Evolutionary conservation across 192 early-diverging fungal genomes (phyloP), one percentile per base, ranked within the genome.

Genomic region (Coemansia sp.): DNA sequence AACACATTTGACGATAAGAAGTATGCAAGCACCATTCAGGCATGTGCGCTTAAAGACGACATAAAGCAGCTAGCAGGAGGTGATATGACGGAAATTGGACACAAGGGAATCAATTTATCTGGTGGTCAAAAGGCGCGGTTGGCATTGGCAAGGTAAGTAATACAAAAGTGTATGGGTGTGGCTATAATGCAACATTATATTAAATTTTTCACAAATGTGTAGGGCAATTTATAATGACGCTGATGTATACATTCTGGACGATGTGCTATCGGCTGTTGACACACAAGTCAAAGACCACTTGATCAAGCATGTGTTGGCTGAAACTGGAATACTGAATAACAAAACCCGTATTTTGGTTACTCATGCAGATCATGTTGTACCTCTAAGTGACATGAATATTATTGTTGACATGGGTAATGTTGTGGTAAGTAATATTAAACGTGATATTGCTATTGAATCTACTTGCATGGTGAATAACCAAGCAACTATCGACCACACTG

Each of bases 261-360:
- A 96, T 54, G 92, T 92, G 4, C 75, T 98, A 49, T 86, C 86
- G 51, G 94, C 93, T n/a, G 92, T 97, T 0, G 95, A 97, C 72
- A 86, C 87, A 3, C 84, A 87, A 45, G 86, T 88, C 3, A 83
- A 85, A 54, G 73, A 77, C 3, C 85, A 90, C 65, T 81, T 94
- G 18, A 89, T 97, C 38, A 85, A 85, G 11, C n/a, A 85, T 60
- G 67, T 85, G 12, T 71, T 96, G 39, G 92, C 93, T 14, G 12
- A 20, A 13, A 93, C 93, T 54, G 53, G 53, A 4, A 32, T 54
- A 20, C n/a, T 54, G 3, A 54, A 18, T 12, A n/a, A 26, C 53
- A 54, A 54, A 54, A 54, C 53, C 13, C 8, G 52, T 5, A 26
- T 54, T 20, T 16, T 54, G n/a, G 48, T 49, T 19, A 49, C 48